Conservation (phyloP, 148 eudicot genomes). For the Cornus kousa region DNA sequence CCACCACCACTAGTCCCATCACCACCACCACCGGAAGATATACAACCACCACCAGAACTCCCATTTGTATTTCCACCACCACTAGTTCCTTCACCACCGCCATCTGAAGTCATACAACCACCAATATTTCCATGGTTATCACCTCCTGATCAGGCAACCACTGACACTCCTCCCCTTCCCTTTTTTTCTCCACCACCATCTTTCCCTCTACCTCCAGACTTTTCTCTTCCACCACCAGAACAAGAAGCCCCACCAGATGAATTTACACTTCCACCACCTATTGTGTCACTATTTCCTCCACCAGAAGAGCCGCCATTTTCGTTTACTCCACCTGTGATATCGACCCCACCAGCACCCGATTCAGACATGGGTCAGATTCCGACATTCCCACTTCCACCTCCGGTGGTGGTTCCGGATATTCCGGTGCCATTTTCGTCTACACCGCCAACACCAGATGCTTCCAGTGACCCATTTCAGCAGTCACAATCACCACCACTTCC, state of each 20-base stretch:
- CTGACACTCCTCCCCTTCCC: slow-evolving; percentile 5
- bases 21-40: neutral
- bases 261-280: slow-evolving; percentile 11
- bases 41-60: slow-evolving; percentile 3
- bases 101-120: neutral
- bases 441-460: too few species aligned
- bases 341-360: slow-evolving; percentile 11
- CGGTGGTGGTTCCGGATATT: slow-evolving; percentile 8
- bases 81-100: slow-evolving; percentile 12
- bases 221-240: slow-evolving; percentile 12
- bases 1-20: slow-evolving; percentile 14
- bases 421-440: too few species aligned
- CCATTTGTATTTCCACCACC: slow-evolving; percentile 24
- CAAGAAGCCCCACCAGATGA: slow-evolving; percentile 9
- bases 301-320: slow-evolving; percentile 17
- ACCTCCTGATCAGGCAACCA: slow-evolving; percentile 7
- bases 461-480: too few species aligned
- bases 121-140: slow-evolving; percentile 20
- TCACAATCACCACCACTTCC: too few species aligned
- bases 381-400: slow-evolving; percentile 18
- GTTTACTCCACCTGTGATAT: neutral
- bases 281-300: slow-evolving; percentile 21
- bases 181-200: slow-evolving; percentile 13
- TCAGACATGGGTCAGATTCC: neutral
- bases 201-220: neutral